phyloP scores from a whole-genome alignment of 352 stramenopile species.

The Pythium plurisporium region DNA sequence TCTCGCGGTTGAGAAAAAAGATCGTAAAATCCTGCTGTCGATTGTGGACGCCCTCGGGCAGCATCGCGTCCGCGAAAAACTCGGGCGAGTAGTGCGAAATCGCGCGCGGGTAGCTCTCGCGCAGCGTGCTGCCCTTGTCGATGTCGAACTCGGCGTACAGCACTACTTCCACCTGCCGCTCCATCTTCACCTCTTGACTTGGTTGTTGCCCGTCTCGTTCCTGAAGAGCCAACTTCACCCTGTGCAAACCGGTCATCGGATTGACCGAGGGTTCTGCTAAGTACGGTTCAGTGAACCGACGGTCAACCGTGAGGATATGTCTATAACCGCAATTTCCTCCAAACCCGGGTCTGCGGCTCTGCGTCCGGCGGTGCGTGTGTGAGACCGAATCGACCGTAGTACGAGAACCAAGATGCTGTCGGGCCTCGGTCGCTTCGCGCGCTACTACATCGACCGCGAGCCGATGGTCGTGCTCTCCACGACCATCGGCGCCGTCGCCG shows the following conservation, averaged over 20 bases:
- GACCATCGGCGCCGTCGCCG: constrained; percentile 63
- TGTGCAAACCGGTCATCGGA: constrained; percentile 11
- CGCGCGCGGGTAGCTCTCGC: constrained; percentile 53
- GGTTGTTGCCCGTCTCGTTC: neutral
- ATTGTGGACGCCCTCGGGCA: constrained; percentile 87
- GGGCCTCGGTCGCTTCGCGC: constrained; percentile 64
- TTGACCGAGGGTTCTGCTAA: constrained; percentile 3
- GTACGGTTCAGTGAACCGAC: constrained; percentile 9
- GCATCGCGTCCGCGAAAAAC: constrained; percentile 88
- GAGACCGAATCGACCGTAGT: neutral
- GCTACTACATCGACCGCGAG: constrained; percentile 83
- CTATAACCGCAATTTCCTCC: neutral
- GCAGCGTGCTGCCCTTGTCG: constrained; percentile 83
- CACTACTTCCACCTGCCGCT: constrained; percentile 58
- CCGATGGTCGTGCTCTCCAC: constrained; percentile 82
- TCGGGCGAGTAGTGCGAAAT: constrained; percentile 80
- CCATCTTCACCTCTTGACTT: neutral
- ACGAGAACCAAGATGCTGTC: constrained; percentile 10
- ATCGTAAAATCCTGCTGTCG: constrained; percentile 81
- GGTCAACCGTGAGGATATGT: neutral
- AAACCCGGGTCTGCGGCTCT: constrained; percentile 4
- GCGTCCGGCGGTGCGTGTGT: neutral
- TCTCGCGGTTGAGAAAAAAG: constrained; percentile 83
- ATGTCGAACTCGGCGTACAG: constrained; percentile 86
- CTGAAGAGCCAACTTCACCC: constrained; percentile 14